phyloP scores from a whole-genome alignment of 768 basidiomycete species.

The Tubosaeta sp. region DNA sequence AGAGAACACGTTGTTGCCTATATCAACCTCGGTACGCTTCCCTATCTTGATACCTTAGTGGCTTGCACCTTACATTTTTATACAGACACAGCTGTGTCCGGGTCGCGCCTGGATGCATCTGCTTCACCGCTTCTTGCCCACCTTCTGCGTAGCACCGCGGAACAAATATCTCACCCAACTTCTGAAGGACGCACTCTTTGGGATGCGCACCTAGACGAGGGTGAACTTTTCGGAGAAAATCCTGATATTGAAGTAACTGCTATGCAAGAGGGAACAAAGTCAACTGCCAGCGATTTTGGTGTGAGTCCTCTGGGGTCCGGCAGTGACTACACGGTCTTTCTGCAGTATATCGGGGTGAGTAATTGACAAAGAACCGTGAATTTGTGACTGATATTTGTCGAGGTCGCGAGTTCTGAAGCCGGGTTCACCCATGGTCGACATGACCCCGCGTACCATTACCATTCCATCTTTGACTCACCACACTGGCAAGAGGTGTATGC shows the following conservation, averaged over 20 bases:
- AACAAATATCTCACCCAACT: slow-evolving; percentile 72
- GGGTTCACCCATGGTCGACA: slow-evolving; percentile 32
- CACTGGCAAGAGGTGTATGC: slow-evolving; percentile 72
- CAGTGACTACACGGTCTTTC: slow-evolving; percentile 89
- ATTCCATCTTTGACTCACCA: slow-evolving; percentile 68
- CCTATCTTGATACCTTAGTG: slow-evolving; percentile 51
- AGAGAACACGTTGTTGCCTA: slow-evolving; percentile 80
- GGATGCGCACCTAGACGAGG: slow-evolving; percentile 64
- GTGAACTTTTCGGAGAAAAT: slow-evolving; percentile 36
- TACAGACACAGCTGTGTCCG: slow-evolving; percentile 51
- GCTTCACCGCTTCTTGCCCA: slow-evolving; percentile 84
- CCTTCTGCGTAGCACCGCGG: slow-evolving; percentile 62
- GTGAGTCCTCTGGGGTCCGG: slow-evolving; percentile 71
- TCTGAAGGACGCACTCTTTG: slow-evolving; percentile 62
- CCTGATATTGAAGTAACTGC: slow-evolving; percentile 27
- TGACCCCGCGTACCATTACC: slow-evolving; percentile 74
- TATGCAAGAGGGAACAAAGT: slow-evolving; percentile 22
- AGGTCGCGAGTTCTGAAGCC: slow-evolving; percentile 35
- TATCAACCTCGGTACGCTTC: slow-evolving; percentile 61
- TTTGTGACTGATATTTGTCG: slow-evolving; percentile 2
- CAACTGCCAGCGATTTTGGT: slow-evolving; percentile 33
- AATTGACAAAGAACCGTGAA: not conserved
- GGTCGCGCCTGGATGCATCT: slow-evolving; percentile 44
- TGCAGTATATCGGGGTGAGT: slow-evolving; percentile 71
- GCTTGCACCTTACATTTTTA: slow-evolving; percentile 25